Conservation (phyloP, 2,329 filamentous ascomycete species). For the Ophiostoma montium region DNA sequence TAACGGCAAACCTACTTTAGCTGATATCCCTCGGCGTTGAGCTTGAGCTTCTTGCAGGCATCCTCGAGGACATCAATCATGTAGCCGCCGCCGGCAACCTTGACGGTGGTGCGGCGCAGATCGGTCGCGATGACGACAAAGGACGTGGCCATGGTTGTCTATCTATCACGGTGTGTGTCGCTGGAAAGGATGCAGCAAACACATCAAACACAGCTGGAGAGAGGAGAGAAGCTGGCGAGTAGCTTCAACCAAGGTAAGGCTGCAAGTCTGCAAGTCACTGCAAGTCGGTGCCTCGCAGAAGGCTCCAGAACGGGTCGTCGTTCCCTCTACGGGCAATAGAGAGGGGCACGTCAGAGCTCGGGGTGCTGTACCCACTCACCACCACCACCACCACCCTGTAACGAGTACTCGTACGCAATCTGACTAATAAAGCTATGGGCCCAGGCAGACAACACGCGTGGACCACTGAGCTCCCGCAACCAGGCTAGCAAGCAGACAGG, state of each 20-base stretch:
- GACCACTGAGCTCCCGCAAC: slow-evolving; percentile 1
- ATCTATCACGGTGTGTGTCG: too few relatives aligned
- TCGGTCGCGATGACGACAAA: slow-evolving; percentile 78
- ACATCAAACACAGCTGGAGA: too few relatives aligned
- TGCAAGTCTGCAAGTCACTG: too few relatives aligned
- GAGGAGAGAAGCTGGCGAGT: neutral
- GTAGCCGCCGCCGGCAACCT: slow-evolving; percentile 68
- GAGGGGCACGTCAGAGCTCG: too few relatives aligned
- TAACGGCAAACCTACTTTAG: slow-evolving; percentile 49
- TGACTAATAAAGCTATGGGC: neutral
- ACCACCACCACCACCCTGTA: too few relatives aligned
- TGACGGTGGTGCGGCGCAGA: slow-evolving; percentile 63
- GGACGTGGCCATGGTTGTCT: slow-evolving; percentile 77
- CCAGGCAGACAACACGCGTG: slow-evolving; percentile 9
- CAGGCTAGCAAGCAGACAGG: slow-evolving; percentile 1
- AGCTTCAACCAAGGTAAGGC: too few relatives aligned
- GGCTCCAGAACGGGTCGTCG: too few relatives aligned
- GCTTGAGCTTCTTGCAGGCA: slow-evolving; percentile 69
- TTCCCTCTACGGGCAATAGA: too few relatives aligned
- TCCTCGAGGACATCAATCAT: slow-evolving; percentile 76
- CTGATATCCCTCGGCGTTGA: slow-evolving; percentile 58
- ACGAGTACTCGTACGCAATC: neutral
- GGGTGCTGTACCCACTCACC: too few relatives aligned
- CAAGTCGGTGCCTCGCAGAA: too few relatives aligned
- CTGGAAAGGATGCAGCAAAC: too few relatives aligned